These are phyloP conservation scores for Aspergillus clavatus DNA, from an alignment of 2,329 filamentous ascomycete genomes.

Conservation along the genomic window DNA sequence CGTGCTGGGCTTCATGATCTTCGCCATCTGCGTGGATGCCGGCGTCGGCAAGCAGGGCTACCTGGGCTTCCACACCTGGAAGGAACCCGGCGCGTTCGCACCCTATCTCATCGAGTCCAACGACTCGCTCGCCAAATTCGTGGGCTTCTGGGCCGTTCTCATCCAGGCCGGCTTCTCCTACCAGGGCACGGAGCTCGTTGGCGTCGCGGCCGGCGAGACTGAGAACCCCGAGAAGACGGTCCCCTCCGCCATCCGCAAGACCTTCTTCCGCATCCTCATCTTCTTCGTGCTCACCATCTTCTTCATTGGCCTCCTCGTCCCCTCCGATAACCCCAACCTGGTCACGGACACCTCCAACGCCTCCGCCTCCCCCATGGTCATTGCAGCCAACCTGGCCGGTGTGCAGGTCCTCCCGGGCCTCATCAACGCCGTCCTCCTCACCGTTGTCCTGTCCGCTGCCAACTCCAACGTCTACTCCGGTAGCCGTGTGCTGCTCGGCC, in stretches of 20 bases:
- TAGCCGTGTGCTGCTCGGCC: slow-evolving; percentile 48
- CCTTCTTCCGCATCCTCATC: slow-evolving; percentile 53
- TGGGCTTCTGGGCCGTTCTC: slow-evolving; percentile 54
- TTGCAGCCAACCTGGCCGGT: slow-evolving; percentile 63
- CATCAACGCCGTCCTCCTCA: slow-evolving; percentile 72
- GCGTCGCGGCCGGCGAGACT: slow-evolving; percentile 54
- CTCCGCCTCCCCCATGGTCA: slow-evolving; percentile 58
- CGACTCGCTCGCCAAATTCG: slow-evolving; percentile 57
- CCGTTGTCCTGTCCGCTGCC: slow-evolving; percentile 64
- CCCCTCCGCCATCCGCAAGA: slow-evolving; percentile 51
- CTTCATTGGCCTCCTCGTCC: slow-evolving; percentile 57
- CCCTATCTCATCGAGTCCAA: slow-evolving; percentile 55
- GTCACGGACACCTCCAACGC: slow-evolving; percentile 19
- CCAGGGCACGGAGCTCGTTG: slow-evolving; percentile 46
- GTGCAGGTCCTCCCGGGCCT: slow-evolving; percentile 64
- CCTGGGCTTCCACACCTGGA: slow-evolving; percentile 67
- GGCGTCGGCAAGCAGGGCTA: slow-evolving; percentile 55
- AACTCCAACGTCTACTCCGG: slow-evolving; percentile 61
- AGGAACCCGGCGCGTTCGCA: slow-evolving; percentile 61
- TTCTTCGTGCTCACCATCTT: slow-evolving; percentile 57
- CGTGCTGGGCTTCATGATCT: slow-evolving; percentile 43
- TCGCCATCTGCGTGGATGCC: slow-evolving; percentile 60
- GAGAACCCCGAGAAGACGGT: slow-evolving; percentile 50
- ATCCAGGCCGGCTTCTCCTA: slow-evolving; percentile 37
- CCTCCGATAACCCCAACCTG: slow-evolving; percentile 44